Base-by-base conservation (phyloP, 495 filamentous ascomycete species). In the Usnea hakonensis region DNA sequence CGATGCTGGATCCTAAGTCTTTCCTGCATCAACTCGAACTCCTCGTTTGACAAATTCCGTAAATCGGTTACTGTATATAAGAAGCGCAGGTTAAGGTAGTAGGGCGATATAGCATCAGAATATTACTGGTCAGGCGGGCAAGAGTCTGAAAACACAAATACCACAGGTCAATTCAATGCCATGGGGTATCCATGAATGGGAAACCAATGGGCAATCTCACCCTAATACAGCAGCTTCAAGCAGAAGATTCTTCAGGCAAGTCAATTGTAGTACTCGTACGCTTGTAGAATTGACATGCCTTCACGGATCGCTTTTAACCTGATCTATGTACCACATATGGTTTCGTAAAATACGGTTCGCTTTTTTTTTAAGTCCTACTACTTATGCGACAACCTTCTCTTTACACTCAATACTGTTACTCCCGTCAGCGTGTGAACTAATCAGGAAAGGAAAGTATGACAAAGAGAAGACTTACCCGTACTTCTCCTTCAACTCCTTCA, bases 401-500 rank as follows among this genome's bases (percentile, higher is more conserved):
- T 38, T 21, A 55, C 53, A 55, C 21, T 6, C 53, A 32, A 55
- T 55, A 26, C 53, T 37, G 6, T 0, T 5, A 21, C 2, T 26
- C 28, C 19, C 36, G 53, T 55, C 5, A 37, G 17, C 13, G 19
- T 7, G 17, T 30, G 44, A 26, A 26, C 23, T 48, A 33, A 8
- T 10, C 44, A 5, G 17, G 8, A 16, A 21, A n/a, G 16, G n/a
- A 32, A 23, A 55, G 53, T 3, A 14, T 8, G 14, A 17, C 10
- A 55, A 14, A 6, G 9, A 5, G 32, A 36, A 21, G 21, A 37
- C 36, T n/a, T 36, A 55, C 61, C 81, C 80, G 69, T 89, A 84
- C 61, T 88, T 80, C 30, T 87, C 81, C 70, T 84, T 85, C 54
- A 91, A 75, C 55, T 84, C 81, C 75, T 86, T 81, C 65, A 82